These are phyloP conservation scores for Fusarium sp. DNA, from an alignment of 2,329 filamentous ascomycete genomes.

Conservation along the genomic window DNA sequence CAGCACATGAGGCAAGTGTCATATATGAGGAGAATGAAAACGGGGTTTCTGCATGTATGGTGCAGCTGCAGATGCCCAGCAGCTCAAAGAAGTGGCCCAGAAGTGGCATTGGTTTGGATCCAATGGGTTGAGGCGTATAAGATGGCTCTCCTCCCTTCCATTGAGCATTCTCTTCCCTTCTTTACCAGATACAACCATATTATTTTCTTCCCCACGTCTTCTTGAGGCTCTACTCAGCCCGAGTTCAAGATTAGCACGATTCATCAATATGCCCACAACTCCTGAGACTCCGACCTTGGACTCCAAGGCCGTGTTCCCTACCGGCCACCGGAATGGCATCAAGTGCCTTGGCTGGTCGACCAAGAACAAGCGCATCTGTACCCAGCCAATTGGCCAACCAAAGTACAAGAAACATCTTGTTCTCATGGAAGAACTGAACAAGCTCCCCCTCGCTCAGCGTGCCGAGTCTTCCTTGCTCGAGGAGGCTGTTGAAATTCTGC, in stretches of 20 bases:
- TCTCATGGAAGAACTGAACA: not conserved
- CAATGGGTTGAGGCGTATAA: not conserved
- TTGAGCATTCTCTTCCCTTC: not conserved
- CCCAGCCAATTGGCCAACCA: not conserved
- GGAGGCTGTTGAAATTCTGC: not conserved
- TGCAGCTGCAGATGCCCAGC: not conserved
- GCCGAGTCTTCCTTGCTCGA: not conserved
- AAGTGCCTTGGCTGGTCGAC: conserved; percentile 6
- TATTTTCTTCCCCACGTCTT: not conserved
- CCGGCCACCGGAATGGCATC: not conserved
- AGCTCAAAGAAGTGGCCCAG: not conserved
- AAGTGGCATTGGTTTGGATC: too few species aligned
- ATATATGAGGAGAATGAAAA: not conserved
- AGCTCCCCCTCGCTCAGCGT: not conserved
- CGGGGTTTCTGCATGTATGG: not conserved
- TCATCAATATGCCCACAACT: not conserved
- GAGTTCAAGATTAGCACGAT: not conserved
- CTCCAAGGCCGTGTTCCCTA: conserved; percentile 8
- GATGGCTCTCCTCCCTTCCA: not conserved
- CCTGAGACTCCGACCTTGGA: not conserved
- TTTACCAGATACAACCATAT: not conserved
- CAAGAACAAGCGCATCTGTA: not conserved
- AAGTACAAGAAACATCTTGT: not conserved
- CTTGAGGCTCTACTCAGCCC: not conserved
- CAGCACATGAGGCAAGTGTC: not conserved